These are phyloP conservation scores for Triangularia verruculosa DNA, from an alignment of 2,329 filamentous ascomycete species.

Conservation along the genomic window DNA sequence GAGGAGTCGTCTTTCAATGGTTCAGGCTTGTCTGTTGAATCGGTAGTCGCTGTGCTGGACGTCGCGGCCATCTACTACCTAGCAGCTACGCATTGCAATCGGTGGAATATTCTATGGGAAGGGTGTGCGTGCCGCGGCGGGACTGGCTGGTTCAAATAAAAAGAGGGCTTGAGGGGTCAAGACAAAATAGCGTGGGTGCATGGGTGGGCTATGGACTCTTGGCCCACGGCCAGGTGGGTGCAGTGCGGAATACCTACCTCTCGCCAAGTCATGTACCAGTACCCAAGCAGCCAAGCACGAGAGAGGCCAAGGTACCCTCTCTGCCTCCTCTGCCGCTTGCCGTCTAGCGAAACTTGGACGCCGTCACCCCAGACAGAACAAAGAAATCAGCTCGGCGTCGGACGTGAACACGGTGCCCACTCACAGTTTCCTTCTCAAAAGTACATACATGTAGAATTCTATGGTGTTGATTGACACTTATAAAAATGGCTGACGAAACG, in stretches of 20 bases:
- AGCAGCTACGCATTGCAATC: slow-evolving; percentile 6
- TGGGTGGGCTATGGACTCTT: slow-evolving; percentile 2
- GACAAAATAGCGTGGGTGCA: slow-evolving; percentile 13
- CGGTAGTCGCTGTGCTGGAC: slow-evolving; percentile 23
- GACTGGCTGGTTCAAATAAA: slow-evolving; percentile 31
- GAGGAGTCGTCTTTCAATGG: too few relatives aligned
- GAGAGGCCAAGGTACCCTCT: slow-evolving; percentile 9
- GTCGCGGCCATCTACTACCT: slow-evolving; percentile 47
- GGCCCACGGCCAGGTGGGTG: slow-evolving; percentile 4
- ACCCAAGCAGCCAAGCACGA: slow-evolving; percentile 8
- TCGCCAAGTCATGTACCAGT: slow-evolving; percentile 14
- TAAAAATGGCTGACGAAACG: too few relatives aligned
- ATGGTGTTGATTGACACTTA: too few relatives aligned
- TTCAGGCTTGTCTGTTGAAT: too few relatives aligned
- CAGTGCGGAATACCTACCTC: slow-evolving; percentile 3
- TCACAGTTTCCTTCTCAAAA: neutral
- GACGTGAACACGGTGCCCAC: neutral
- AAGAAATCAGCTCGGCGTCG: slow-evolving; percentile 1
- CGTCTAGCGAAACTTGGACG: slow-evolving; percentile 22
- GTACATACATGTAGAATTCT: too few relatives aligned
- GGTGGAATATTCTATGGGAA: slow-evolving; percentile 13
- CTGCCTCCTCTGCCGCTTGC: slow-evolving; percentile 23
- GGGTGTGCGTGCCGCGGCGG: slow-evolving; percentile 20
- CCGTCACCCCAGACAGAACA: slow-evolving; percentile 15
- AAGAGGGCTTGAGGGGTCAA: slow-evolving; percentile 23